A percentile compares a stretch with the other conserved stretches of the same genome.
phyloP scores from a whole-genome alignment of 1,284 basidiomycete genomes.

The Cystobasidium pallidum region DNA sequence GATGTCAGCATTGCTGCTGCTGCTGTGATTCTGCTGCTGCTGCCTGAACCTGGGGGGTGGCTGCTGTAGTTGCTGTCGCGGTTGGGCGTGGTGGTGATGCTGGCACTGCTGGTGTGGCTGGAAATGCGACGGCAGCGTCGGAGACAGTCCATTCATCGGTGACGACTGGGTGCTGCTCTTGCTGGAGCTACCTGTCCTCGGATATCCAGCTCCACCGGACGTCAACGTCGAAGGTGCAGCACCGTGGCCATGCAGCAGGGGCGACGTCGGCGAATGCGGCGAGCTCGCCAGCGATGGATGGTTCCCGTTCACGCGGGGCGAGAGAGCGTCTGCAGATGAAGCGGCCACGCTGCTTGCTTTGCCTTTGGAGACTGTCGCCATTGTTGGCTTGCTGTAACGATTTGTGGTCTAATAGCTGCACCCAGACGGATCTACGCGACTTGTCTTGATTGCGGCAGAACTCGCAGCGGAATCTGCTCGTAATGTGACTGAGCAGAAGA shows the following conservation, averaged over 20 bases:
- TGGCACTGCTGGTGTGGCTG: slow-evolving; percentile 3
- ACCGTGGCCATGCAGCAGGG: background rate
- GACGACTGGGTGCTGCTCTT: background rate
- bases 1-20: background rate
- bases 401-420: background rate
- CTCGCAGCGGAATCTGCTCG: background rate
- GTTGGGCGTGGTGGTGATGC: background rate
- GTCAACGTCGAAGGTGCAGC: slow-evolving; percentile 4
- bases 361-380: slow-evolving; percentile 15
- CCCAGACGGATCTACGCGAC: slow-evolving; percentile 6
- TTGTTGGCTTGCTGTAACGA: background rate
- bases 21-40: slow-evolving; percentile 10
- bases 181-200: background rate
- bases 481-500: no score
- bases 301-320: slow-evolving; percentile 15
- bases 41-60: slow-evolving; percentile 11
- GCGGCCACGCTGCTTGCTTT: slow-evolving; percentile 1
- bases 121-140: background rate
- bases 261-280: slow-evolving; percentile 9
- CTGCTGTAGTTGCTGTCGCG: slow-evolving; percentile 17
- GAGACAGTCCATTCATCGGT: background rate
- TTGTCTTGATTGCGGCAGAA: background rate
- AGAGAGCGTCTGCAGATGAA: background rate
- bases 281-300: background rate
- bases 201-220: background rate